Evolutionary conservation across 2,329 filamentous ascomycete species (phyloP), one percentile per base, ranked within the genome.

Genomic region (Colletotrichum musae): DNA sequence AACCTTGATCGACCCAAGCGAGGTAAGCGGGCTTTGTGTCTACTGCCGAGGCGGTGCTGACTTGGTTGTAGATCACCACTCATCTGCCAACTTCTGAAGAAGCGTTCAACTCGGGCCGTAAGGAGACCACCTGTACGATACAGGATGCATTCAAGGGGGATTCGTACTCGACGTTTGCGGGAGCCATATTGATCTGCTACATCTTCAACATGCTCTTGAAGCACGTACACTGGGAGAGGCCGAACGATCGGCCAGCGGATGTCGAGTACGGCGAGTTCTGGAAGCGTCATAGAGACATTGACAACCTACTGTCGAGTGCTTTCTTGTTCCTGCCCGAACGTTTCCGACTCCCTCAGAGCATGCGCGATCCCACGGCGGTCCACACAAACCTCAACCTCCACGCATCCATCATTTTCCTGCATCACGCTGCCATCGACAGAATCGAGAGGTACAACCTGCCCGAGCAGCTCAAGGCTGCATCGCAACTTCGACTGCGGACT

Each of bases 301-400:
- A 98, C 77, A 94, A 94, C 72, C 89, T 92, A 15, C 81, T 98
- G 1, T 90, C 93, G 3, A 93, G 91, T 74, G 91, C 91, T 5
- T 92, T 95, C 63, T 89, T 97, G 78, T 92, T 92, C 39, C 83
- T 98, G 6, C 94, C 95, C 0, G 90, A 92, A 65, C 84, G 89
- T 68, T 86, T 97, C 51, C 89, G 93, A 43, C 81, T 97, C 26
- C 94, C 94, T 0, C 81, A 84, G 28, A 91, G 91, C 13, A 81
- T 93, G 59, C 84, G 87, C 47, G 89, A 97, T 73, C 86, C 92
- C 1, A 91, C 93, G 53, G 89, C 94, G 6, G 87, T 97, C 0
- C 95, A 97, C 77, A 86, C 91, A 58, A 97, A 97, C 72, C 92
- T 98, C 84, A 94, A 93, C 75, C 88, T 98, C 3, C 95, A 98